Evolutionary conservation across 176 grass and related monocot species (phyloP).

Genomic region (Puya raimondii): DNA sequence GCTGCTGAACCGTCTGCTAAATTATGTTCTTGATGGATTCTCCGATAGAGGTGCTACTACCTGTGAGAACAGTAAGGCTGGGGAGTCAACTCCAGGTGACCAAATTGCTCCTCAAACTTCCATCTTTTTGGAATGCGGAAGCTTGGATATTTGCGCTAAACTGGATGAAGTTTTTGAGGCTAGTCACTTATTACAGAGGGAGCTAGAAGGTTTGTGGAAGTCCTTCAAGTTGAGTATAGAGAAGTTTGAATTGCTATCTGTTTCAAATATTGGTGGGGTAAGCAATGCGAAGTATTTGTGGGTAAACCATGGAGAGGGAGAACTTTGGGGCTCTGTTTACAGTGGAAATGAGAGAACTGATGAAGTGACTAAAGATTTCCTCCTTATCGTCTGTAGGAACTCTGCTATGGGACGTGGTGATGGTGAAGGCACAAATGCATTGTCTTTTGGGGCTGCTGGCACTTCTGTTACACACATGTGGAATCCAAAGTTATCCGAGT

Average conservation of each 20-base stretch:
- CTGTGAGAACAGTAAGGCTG: conserved; percentile 24
- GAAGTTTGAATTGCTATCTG: conserved; percentile 57
- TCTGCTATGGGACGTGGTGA: conserved; percentile 62
- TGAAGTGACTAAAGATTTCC: conserved; percentile 51
- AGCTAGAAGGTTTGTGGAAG: conserved; percentile 76
- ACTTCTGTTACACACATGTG: conserved; percentile 61
- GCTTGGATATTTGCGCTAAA: conserved; percentile 53
- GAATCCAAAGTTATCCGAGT: conserved; percentile 60
- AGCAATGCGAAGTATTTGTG: conserved; percentile 48
- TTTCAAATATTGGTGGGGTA: conserved; percentile 71
- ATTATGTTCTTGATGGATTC: conserved; percentile 43
- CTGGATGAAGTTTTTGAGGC: conserved; percentile 59
- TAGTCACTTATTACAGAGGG: conserved; percentile 67
- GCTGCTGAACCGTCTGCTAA: conserved; percentile 47
- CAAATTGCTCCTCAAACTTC: conserved; percentile 51
- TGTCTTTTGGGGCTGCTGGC: conserved; percentile 61
- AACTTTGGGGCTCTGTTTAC: conserved; percentile 63
- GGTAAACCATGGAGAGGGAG: conserved; percentile 73
- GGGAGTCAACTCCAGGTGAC: conserved; percentile 19
- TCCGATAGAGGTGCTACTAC: conserved; percentile 24
- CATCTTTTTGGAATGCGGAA: conserved; percentile 51
- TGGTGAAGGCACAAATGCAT: conserved; percentile 83
- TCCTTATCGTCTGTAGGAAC: conserved; percentile 61
- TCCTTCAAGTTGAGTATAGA: conserved; percentile 54
- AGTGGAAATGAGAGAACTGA: conserved; percentile 27